Base-by-base conservation (phyloP, 1,284 basidiomycete genomes). In the Trichosporon sp. region DNA sequence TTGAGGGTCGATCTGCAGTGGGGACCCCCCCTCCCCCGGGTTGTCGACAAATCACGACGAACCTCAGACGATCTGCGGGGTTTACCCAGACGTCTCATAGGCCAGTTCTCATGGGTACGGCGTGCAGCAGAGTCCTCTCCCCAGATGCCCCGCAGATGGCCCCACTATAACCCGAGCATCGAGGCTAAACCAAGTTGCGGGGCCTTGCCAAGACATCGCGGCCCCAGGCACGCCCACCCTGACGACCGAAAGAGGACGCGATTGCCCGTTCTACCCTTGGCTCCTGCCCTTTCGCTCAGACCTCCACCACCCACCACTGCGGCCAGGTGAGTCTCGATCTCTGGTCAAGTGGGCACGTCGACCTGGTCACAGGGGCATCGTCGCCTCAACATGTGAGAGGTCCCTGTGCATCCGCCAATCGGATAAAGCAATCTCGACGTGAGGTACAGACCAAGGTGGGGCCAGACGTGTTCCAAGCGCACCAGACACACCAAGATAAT, bases 101-200 rank as follows among this genome's bases (percentile, higher is more conserved):
- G 59, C 32, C 32, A 37, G 21, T 54, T 63, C 31, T 31, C 31
- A 61, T 14, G 32, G 31, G 31, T n/a, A 63, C 54, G 11, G 11
- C 8, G 38, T 26, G 35, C 35, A 37, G 35, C 5, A 37, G 8
- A 37, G 51, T 54, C 21, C 51, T 54, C n/a, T 54, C 51, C 51
- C 51, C 51, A 11, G 19, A 26, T 54, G 51, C 51, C 51, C 51
- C 51, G 51, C 51, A 54, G 51, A 54, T 6, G 51, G 19, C 51
- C 51, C 51, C 51, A 54, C 51, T 54, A 21, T 54, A 54, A 19
- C 21, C 51, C 51, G 21, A 54, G 7, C 19, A 8, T 54, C 51
- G n/a, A 54, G 51, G 51, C 51, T 54, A 54, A 54, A 54, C 51
- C 51, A 54, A 54, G 51, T 21, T 54, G 51, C 51, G 51, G 51